Evolutionary conservation across 805 yeast genomes (phyloP).

Genomic region (Clavispora asparagi): DNA sequence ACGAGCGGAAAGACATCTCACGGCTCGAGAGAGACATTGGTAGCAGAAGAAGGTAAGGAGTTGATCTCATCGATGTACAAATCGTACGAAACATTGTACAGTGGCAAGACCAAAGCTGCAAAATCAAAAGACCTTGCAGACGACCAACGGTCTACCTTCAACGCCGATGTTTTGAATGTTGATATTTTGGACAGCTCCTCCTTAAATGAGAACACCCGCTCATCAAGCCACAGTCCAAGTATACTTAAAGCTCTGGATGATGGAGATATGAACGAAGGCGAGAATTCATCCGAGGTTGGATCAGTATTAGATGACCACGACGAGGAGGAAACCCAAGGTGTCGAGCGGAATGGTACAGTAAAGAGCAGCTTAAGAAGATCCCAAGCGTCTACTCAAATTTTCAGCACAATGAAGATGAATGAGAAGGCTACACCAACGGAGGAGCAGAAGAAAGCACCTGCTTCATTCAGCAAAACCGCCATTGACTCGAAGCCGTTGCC

Average conservation of each 20-base stretch:
- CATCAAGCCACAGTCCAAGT: neutral
- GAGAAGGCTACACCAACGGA: neutral
- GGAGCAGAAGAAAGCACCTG: neutral
- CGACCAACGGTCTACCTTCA: conserved; percentile 6
- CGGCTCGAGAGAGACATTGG: conserved; percentile 24
- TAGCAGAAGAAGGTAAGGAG: conserved; percentile 11
- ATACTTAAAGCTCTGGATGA: conserved; percentile 2
- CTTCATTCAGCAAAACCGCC: neutral
- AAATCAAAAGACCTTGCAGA: neutral
- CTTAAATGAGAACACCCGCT: conserved; percentile 1
- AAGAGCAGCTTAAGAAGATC: conserved; percentile 13
- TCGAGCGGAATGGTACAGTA: conserved; percentile 8
- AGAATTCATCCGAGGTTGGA: conserved; percentile 1
- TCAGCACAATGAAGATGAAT: conserved; percentile 22
- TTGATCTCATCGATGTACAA: conserved; percentile 23
- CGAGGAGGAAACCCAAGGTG: conserved; percentile 1
- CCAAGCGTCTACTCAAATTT: conserved; percentile 26
- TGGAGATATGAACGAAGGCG: conserved; percentile 3
- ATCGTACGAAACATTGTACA: conserved; percentile 18
- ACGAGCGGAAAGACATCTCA: conserved; percentile 1
- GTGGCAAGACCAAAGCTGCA: conserved; percentile 1
- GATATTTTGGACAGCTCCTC: conserved; percentile 21
- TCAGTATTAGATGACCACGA: conserved; percentile 1
- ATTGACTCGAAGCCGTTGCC: neutral
- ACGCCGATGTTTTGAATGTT: conserved; percentile 8